phyloP scores from a whole-genome alignment of 352 stramenopile genomes.

The Pythium sp. region DNA sequence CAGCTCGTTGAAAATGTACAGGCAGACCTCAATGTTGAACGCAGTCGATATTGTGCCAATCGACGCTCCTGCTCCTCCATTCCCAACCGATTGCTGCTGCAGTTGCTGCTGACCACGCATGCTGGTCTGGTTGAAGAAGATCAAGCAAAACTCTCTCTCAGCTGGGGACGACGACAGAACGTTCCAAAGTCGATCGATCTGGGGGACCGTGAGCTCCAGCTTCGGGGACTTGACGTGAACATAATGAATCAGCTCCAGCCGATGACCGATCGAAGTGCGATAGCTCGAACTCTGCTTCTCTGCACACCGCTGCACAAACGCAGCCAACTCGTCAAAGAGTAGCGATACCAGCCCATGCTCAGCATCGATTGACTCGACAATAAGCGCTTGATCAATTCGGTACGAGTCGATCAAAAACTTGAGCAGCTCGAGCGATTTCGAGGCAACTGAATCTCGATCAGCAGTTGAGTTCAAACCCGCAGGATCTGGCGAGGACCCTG shows the following conservation, averaged over 20 bases:
- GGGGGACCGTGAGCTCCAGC: slow-evolving; percentile 66
- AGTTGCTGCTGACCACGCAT: slow-evolving; percentile 42
- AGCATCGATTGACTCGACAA: slow-evolving; percentile 73
- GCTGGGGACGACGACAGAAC: slow-evolving; percentile 67
- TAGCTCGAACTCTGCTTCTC: slow-evolving; percentile 56
- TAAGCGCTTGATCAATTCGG: slow-evolving; percentile 52
- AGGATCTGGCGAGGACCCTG: slow-evolving; percentile 9
- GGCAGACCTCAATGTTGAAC: slow-evolving; percentile 74
- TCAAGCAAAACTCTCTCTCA: slow-evolving; percentile 78
- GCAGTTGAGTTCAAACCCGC: slow-evolving; percentile 18
- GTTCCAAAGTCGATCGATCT: slow-evolving; percentile 76
- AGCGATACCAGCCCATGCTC: slow-evolving; percentile 71
- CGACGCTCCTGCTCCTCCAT: slow-evolving; percentile 15
- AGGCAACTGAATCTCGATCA: slow-evolving; percentile 45
- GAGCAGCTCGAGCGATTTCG: slow-evolving; percentile 76
- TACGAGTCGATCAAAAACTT: slow-evolving; percentile 89
- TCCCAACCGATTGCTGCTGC: slow-evolving; percentile 16
- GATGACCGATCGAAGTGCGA: slow-evolving; percentile 74
- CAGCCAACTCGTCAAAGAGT: slow-evolving; percentile 82
- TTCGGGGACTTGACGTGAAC: slow-evolving; percentile 80
- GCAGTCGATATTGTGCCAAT: slow-evolving; percentile 60
- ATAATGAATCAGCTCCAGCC: slow-evolving; percentile 85
- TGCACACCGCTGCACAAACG: slow-evolving; percentile 60
- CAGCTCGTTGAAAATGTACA: slow-evolving; percentile 82
- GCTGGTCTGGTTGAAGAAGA: slow-evolving; percentile 85